Base-by-base conservation (phyloP, 805 yeast genomes). In the Saccharomycopsis guyanensis region DNA sequence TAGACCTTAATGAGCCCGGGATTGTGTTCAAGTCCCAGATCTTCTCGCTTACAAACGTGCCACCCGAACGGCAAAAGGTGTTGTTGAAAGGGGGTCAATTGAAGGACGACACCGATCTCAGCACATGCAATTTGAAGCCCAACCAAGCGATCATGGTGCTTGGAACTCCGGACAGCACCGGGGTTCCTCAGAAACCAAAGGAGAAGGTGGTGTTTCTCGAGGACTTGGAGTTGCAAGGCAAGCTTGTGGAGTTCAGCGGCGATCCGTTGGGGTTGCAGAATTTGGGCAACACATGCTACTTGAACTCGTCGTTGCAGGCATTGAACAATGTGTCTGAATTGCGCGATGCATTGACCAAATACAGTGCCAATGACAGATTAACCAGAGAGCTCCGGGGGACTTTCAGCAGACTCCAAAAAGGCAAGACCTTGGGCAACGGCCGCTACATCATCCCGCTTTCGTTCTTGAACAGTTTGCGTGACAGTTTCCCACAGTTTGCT, bases 231-330 rank as follows among this genome's bases (percentile, higher is more conserved):
- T 41, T 37, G 25, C 44, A 51, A 35, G 52, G 50, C 12, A 45
- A 51, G 24, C 20, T 46, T 7, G 35, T 43, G 12, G 44, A 49
- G 23, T 46, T 42, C 31, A 45, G 32, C 31, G 45, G 34, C 19
- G 80, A 91, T 75, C 98, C 98, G 0, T 86, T 88, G 5, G 98
- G 98, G 0, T 71, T 93, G 56, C 86, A 83, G 62, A 93, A 93
- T 60, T 87, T 88, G 52, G 98, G 98, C 18, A 93, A 93, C 60
- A 91, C 98, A 0, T 93, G 98, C 63, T 89, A 89, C 56, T 69
- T 93, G 62, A 91, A 93, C 60, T 89, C 97, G 0, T 67, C 93
- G 39, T 66, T 91, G 39, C 98, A 91, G 59, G 91, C 84, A 57
- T 89, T 87, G 61, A 91, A 88, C 65, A 83, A 87, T 8, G 76